phyloP scores from a whole-genome alignment of 2,329 filamentous ascomycete species.

The Verticillium albo-atrum region DNA sequence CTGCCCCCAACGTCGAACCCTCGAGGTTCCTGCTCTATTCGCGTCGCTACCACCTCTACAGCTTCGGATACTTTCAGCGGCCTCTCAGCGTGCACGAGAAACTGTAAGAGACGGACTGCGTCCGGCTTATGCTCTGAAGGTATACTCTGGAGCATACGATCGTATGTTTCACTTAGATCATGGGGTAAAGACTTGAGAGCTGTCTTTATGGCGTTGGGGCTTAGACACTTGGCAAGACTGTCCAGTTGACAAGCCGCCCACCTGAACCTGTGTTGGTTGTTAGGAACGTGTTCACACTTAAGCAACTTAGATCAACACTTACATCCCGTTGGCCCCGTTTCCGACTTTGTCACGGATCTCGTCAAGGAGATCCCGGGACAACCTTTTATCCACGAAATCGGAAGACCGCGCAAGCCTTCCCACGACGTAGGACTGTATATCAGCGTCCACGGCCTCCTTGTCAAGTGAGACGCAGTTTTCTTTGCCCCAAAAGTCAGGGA shows the following conservation, averaged over 20 bases:
- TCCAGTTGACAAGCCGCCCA: not conserved
- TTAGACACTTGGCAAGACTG: not conserved
- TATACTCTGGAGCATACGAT: constrained; percentile 8
- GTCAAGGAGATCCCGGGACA: not conserved
- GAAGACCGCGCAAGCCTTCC: not conserved
- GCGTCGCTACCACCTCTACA: constrained; percentile 17
- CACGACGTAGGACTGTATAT: constrained; percentile 1
- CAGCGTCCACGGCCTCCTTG: not conserved
- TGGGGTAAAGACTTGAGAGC: not conserved
- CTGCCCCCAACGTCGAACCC: constrained; percentile 10
- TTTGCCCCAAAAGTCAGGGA: not conserved
- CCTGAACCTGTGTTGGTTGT: not conserved
- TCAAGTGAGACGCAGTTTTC: not conserved
- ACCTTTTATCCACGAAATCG: not conserved
- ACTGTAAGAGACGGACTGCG: constrained; percentile 16
- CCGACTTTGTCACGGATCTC: not conserved
- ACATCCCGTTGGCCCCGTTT: not conserved
- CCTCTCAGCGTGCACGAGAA: constrained; percentile 13
- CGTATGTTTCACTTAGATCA: constrained; percentile 1
- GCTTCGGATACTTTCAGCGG: constrained; percentile 16
- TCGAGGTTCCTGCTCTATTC: constrained; percentile 6
- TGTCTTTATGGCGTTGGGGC: not conserved
- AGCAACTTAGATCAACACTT: not conserved
- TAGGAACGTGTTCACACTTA: not conserved
- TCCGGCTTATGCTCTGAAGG: constrained; percentile 5